Evolutionary conservation across 495 filamentous ascomycete species (phyloP).

Genomic region (Ramalina intermedia): DNA sequence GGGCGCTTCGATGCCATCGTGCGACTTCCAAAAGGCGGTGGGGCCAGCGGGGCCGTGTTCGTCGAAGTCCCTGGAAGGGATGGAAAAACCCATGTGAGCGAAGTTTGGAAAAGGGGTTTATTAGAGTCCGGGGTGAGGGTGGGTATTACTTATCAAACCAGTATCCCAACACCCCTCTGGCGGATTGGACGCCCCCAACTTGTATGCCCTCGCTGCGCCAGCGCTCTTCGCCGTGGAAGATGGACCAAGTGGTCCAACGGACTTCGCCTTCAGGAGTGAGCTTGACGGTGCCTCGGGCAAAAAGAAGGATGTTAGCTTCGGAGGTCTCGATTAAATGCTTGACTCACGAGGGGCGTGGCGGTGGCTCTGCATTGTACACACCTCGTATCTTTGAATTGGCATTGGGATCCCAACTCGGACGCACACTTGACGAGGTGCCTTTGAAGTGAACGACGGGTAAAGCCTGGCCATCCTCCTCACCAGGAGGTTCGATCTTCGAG

Average conservation of each 20-base stretch:
- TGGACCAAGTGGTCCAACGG: conserved; percentile 48
- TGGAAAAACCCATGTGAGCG: conserved; percentile 1
- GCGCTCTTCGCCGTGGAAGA: conserved; percentile 43
- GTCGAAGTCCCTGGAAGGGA: conserved; percentile 33
- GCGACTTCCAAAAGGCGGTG: conserved; percentile 54
- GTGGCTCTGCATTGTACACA: conserved; percentile 5
- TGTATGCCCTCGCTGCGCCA: conserved; percentile 56
- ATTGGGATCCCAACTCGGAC: conserved; percentile 44
- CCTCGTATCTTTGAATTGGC: conserved; percentile 38
- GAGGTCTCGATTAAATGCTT: background rate
- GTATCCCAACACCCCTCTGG: conserved; percentile 44
- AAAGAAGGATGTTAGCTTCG: too few species aligned
- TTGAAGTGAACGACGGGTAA: conserved; percentile 44
- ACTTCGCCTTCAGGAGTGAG: conserved; percentile 49
- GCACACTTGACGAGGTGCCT: conserved; percentile 38
- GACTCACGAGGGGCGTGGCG: background rate
- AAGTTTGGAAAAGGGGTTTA: background rate
- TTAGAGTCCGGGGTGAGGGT: background rate
- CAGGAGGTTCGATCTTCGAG: conserved; percentile 35
- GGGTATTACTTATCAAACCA: conserved; percentile 50
- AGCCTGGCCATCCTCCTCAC: conserved; percentile 31
- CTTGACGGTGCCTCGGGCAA: conserved; percentile 31
- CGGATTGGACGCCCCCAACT: conserved; percentile 41
- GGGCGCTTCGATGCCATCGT: conserved; percentile 22
- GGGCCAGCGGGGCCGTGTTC: conserved; percentile 47